Evolutionary conservation across 805 yeast species (phyloP), one percentile per base, ranked within the genome.

Genomic region (Schwanniomyces yamadae): DNA sequence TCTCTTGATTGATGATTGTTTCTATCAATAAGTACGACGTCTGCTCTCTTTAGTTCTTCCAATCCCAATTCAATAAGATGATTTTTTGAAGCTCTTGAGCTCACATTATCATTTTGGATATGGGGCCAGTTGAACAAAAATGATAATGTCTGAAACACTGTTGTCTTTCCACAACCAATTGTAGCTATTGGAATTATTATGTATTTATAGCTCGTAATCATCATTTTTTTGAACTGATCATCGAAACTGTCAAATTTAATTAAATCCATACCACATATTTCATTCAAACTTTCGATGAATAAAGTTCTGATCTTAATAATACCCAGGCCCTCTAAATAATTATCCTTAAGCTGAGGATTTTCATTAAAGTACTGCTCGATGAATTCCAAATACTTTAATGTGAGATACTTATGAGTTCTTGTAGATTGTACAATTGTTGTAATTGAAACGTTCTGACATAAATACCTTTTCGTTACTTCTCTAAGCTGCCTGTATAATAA

Each of bases 91-190:
- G 72, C 69, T 5, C 67, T 64, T 14, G 68, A 68, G 5, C 66
- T 16, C 14, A 85, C 66, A 45, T 85, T 77, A 59, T 91, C 98
- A 60, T 88, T 93, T 55, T 88, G 96, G 8, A 85, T 68, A 48
- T 82, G 84, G 0, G 75, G 82, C 82, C 95, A 83, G 3, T 40
- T 38, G 37, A 67, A 80, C 7, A 90, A 56, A 7, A 68, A 51
- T 0, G 50, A 42, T 26, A 93, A 63, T 0, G 90, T 80, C 23
- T 77, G 54, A 5, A 85, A 77, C 0, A 85, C 75, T 0, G 97
- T 88, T 0, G 97, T 89, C 54, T 93, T 93, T 6, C 99, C 99
- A 59, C 96, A 87, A 0, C 98, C 98, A 34, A 91, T 76, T 0
- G 95, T 88, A 0, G 97, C 89, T 3, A 90, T 78, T 0, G 98